Percentiles rank a stretch among this genome's conserved stretches.
These are phyloP conservation scores for Starmerella sirachaensis DNA, from an alignment of 805 yeast species.

Conservation along the genomic window DNA sequence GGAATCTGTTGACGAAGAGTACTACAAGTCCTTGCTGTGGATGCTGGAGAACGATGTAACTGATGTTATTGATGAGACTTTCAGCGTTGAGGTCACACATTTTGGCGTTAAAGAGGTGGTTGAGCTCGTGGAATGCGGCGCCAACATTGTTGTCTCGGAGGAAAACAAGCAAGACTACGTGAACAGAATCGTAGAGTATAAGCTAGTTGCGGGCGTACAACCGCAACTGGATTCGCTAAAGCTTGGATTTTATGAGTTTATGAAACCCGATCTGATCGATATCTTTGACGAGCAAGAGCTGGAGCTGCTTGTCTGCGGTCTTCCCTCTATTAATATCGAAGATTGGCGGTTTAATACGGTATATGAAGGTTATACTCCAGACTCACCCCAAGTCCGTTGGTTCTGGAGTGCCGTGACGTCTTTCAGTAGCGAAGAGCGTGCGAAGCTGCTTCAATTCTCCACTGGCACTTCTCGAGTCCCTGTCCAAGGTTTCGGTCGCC, in stretches of 20 bases:
- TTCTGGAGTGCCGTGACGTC: slow-evolving; percentile 97
- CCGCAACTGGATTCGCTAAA: slow-evolving; percentile 81
- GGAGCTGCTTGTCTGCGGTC: slow-evolving; percentile 81
- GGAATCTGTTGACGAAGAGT: slow-evolving; percentile 86
- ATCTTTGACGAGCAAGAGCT: slow-evolving; percentile 93
- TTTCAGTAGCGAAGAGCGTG: slow-evolving; percentile 86
- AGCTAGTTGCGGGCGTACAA: slow-evolving; percentile 67
- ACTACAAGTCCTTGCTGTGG: slow-evolving; percentile 87
- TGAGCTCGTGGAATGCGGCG: slow-evolving; percentile 37
- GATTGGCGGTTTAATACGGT: slow-evolving; percentile 88
- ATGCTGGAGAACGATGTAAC: slow-evolving; percentile 95
- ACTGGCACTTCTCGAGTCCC: slow-evolving; percentile 98
- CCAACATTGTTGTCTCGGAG: slow-evolving; percentile 77
- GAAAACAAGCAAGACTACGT: slow-evolving; percentile 86
- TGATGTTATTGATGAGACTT: slow-evolving; percentile 87
- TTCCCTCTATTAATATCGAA: slow-evolving; percentile 90
- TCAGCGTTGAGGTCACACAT: slow-evolving; percentile 85
- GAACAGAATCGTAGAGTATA: slow-evolving; percentile 69
- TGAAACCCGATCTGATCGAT: slow-evolving; percentile 68
- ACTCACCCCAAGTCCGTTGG: slow-evolving; percentile 84
- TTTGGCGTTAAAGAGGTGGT: slow-evolving; percentile 29
- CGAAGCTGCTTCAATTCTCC: slow-evolving; percentile 84
- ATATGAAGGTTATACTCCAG: slow-evolving; percentile 66
- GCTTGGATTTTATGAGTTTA: slow-evolving; percentile 76
- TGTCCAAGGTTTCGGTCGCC: slow-evolving; percentile 78